phyloP scores from a whole-genome alignment of 345 rosid species.

The Melaleuca alternifolia region DNA sequence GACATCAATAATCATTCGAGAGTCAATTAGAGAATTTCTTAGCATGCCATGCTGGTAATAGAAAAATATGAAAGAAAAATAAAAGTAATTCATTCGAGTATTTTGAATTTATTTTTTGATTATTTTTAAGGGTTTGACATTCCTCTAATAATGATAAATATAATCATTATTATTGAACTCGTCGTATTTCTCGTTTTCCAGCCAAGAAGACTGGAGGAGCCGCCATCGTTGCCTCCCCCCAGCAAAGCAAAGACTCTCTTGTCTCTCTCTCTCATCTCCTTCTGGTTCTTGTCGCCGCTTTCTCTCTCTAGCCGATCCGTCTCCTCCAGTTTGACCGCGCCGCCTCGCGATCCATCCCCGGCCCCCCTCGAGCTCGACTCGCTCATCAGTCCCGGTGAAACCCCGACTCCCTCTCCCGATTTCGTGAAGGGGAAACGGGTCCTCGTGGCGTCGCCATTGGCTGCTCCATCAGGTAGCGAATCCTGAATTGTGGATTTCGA shows the following conservation, averaged over 20 bases:
- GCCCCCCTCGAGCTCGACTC: not conserved
- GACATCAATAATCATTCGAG: no score
- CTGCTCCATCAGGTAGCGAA: not conserved
- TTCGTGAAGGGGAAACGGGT: not conserved
- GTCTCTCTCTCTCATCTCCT: not conserved
- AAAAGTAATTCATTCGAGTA: not conserved
- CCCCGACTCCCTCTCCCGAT: not conserved
- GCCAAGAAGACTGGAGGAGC: not conserved
- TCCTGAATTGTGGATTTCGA: not conserved
- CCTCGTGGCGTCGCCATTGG: not conserved
- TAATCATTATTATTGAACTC: not conserved
- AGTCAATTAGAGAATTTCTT: not conserved
- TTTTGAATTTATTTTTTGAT: not conserved
- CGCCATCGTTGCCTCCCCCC: not conserved
- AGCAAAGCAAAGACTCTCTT: not conserved
- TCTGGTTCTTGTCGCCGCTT: not conserved
- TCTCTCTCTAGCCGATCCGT: not conserved
- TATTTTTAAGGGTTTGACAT: not conserved
- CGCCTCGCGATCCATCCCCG: not conserved
- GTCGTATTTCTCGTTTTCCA: not conserved
- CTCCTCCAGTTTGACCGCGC: not conserved
- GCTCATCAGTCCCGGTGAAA: not conserved
- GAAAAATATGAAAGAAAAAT: not conserved
- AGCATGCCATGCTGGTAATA: not conserved
- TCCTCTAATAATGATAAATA: not conserved